Percentiles rank a stretch among this genome's conserved stretches.
Evolutionary conservation across 495 filamentous ascomycete genomes (phyloP).

Genomic region (Penicillium tannophilum): DNA sequence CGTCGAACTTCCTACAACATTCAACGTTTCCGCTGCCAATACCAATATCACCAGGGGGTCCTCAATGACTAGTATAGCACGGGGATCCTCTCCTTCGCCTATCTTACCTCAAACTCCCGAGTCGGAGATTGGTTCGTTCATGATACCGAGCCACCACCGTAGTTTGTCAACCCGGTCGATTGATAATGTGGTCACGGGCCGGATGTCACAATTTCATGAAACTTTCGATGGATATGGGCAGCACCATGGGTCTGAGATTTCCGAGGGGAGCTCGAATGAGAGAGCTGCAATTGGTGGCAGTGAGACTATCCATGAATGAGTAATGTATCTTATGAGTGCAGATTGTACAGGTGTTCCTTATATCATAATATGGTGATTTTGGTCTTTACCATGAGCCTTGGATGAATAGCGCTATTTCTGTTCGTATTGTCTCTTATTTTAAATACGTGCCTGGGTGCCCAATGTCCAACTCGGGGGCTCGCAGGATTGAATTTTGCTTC

Average conservation of each 20-base stretch:
- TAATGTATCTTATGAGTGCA: constrained; percentile 8
- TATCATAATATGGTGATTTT: background rate
- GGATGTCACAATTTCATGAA: constrained; percentile 19
- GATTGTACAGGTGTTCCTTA: too few relatives aligned
- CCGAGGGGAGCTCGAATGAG: constrained; percentile 14
- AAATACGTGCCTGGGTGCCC: background rate
- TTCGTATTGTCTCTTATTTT: too few relatives aligned
- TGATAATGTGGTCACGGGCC: constrained; percentile 18
- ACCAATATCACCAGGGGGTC: background rate
- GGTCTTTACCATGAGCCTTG: too few relatives aligned
- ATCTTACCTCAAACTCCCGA: constrained; percentile 13
- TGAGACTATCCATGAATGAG: constrained; percentile 21
- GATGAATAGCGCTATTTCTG: too few relatives aligned
- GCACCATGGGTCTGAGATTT: constrained; percentile 22
- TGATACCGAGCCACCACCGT: constrained; percentile 8
- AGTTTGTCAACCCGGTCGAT: constrained; percentile 21
- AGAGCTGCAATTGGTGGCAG: constrained; percentile 1
- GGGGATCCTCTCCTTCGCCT: constrained; percentile 8
- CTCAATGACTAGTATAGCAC: background rate
- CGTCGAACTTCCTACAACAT: constrained; percentile 20
- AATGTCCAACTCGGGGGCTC: too few relatives aligned
- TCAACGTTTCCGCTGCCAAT: constrained; percentile 10
- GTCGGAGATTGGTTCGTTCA: constrained; percentile 4
- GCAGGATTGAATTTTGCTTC: too few relatives aligned
- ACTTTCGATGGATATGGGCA: constrained; percentile 2